These are phyloP conservation scores for Saccharomycopsis phalli DNA, from an alignment of 1,139 yeast genomes.

Conservation along the genomic window DNA sequence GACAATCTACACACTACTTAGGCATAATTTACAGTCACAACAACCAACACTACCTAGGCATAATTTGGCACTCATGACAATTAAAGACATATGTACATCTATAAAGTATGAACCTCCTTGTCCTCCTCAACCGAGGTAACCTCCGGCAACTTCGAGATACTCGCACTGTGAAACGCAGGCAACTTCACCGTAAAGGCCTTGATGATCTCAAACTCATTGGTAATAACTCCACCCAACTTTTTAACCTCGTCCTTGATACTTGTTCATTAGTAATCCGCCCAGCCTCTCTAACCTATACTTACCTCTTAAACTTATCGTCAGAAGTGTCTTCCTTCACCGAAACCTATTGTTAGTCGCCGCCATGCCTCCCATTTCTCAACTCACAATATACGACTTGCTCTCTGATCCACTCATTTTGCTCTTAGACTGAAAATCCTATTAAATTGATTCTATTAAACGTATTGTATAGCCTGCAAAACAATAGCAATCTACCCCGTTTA, in stretches of 20 bases:
- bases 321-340: slow-evolving; percentile 15
- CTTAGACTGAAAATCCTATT: no score
- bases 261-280: slow-evolving; percentile 10
- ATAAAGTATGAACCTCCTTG: slow-evolving; percentile 40
- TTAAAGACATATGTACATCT: no score
- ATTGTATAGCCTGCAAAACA: no score
- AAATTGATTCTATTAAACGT: no score
- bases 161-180: slow-evolving; percentile 39
- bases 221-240: slow-evolving; percentile 53
- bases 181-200: slow-evolving; percentile 57
- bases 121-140: slow-evolving; percentile 54
- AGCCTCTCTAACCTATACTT: not conserved
- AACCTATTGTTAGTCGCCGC: slow-evolving; percentile 13
- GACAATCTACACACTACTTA: no score
- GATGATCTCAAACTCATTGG: slow-evolving; percentile 56
- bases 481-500: no score
- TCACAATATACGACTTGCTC: slow-evolving; percentile 12
- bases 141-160: slow-evolving; percentile 36
- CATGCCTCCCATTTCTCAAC: not conserved
- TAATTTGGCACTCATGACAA: no score
- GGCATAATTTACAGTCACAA: no score
- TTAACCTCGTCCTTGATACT: slow-evolving; percentile 25
- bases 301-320: slow-evolving; percentile 14
- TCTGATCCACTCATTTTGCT: slow-evolving; percentile 6
- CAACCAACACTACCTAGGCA: no score